phyloP scores from a whole-genome alignment of 2,329 filamentous ascomycete genomes.

The Colletotrichum endophyticum region DNA sequence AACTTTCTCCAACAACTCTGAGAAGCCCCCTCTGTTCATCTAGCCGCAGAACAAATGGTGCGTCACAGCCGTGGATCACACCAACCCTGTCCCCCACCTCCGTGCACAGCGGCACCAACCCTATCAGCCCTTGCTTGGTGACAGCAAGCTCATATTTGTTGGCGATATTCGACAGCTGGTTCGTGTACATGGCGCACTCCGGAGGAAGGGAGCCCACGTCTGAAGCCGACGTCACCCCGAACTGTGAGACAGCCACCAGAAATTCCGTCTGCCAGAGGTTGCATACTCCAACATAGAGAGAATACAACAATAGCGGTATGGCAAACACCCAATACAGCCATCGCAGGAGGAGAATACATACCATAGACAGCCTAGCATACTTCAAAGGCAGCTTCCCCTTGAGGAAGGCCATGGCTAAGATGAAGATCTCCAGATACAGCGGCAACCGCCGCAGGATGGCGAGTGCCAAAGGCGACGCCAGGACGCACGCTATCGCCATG shows the following conservation, averaged over 20 bases:
- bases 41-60: background rate
- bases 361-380: background rate
- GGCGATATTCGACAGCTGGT: background rate
- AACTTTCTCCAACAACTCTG: background rate
- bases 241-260: background rate
- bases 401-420: background rate
- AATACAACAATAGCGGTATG: background rate
- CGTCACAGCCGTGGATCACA: background rate
- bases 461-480: background rate
- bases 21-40: background rate
- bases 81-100: background rate
- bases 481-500: background rate
- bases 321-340: background rate
- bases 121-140: background rate
- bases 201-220: background rate
- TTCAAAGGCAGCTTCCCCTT: background rate
- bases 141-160: background rate
- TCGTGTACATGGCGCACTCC: background rate
- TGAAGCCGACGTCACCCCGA: background rate
- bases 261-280: background rate
- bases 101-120: background rate
- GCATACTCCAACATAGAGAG: background rate
- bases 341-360: background rate
- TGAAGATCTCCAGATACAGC: background rate
- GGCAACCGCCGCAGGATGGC: background rate